These are phyloP conservation scores for Alternaria burnsii DNA, from an alignment of 2,329 filamentous ascomycete species.

Conservation along the genomic window DNA sequence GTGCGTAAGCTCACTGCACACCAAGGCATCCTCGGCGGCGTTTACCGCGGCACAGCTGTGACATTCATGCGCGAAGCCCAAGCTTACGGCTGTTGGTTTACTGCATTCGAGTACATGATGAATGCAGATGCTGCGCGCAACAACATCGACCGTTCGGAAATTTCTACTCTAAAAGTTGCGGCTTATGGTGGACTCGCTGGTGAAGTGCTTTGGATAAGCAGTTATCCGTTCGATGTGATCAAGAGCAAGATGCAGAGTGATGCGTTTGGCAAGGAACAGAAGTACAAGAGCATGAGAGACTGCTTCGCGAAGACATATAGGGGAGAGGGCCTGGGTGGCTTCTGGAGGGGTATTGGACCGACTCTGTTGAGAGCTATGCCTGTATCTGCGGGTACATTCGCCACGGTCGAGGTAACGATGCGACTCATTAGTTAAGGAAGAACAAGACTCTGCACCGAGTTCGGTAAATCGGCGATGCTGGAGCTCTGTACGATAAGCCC, in stretches of 20 bases:
- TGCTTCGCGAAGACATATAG: slow-evolving; percentile 86
- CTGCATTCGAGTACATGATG: slow-evolving; percentile 96
- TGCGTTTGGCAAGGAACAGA: slow-evolving; percentile 77
- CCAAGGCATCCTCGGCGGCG: slow-evolving; percentile 73
- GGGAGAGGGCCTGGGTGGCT: slow-evolving; percentile 79
- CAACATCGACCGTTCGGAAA: slow-evolving; percentile 74
- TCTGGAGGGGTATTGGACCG: slow-evolving; percentile 94
- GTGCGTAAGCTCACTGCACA: slow-evolving; percentile 79
- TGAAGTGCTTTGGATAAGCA: slow-evolving; percentile 90
- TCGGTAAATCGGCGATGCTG: background rate
- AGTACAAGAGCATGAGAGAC: slow-evolving; percentile 84
- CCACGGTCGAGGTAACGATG: slow-evolving; percentile 61
- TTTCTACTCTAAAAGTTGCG: slow-evolving; percentile 86
- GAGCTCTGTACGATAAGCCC: background rate
- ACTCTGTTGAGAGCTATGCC: slow-evolving; percentile 96
- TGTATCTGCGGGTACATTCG: slow-evolving; percentile 97
- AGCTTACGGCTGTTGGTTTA: slow-evolving; percentile 96
- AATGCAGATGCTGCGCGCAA: slow-evolving; percentile 85
- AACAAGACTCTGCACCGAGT: background rate
- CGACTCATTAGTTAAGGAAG: slow-evolving; percentile 25
- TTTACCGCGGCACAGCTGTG: slow-evolving; percentile 88
- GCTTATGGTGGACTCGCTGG: slow-evolving; percentile 92
- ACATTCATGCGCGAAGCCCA: slow-evolving; percentile 89
- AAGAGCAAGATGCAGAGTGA: slow-evolving; percentile 99
- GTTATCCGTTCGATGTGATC: slow-evolving; percentile 95